These are phyloP conservation scores for Lentinula guzmanii DNA, from an alignment of 768 basidiomycete species.

Conservation along the genomic window DNA sequence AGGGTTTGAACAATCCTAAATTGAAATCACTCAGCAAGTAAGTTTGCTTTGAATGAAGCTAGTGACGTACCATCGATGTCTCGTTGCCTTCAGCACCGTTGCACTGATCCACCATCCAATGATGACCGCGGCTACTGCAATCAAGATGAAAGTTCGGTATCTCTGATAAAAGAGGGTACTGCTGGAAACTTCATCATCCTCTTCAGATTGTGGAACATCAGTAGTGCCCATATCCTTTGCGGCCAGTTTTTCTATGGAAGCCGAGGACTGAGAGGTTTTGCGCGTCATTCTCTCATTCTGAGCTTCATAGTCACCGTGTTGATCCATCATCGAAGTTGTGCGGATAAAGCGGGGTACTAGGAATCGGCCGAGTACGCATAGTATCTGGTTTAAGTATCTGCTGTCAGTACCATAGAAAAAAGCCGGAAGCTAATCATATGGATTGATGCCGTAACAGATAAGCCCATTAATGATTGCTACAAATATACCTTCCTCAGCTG, in stretches of 20 bases:
- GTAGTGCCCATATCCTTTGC: not conserved
- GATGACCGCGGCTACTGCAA: slow-evolving; percentile 51
- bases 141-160: slow-evolving; percentile 41
- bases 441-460: not conserved
- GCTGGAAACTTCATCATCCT: slow-evolving; percentile 7
- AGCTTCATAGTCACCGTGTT: not conserved
- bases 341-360: not conserved
- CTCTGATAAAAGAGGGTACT: slow-evolving; percentile 10
- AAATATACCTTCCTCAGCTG: not conserved
- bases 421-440: not conserved
- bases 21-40: slow-evolving; percentile 7
- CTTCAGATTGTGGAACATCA: not conserved
- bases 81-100: slow-evolving; percentile 59
- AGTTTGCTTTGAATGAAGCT: not conserved
- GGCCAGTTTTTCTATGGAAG: not conserved
- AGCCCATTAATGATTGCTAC: not conserved
- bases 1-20: slow-evolving; percentile 73
- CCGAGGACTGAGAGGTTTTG: not conserved
- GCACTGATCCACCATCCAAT: slow-evolving; percentile 86
- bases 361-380: not conserved
- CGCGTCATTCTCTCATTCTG: not conserved
- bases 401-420: not conserved
- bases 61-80: slow-evolving; percentile 61
- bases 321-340: not conserved
- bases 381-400: not conserved